Evolutionary conservation across 129 eudicot genomes (phyloP).

Genomic region (Mikania micrantha): DNA sequence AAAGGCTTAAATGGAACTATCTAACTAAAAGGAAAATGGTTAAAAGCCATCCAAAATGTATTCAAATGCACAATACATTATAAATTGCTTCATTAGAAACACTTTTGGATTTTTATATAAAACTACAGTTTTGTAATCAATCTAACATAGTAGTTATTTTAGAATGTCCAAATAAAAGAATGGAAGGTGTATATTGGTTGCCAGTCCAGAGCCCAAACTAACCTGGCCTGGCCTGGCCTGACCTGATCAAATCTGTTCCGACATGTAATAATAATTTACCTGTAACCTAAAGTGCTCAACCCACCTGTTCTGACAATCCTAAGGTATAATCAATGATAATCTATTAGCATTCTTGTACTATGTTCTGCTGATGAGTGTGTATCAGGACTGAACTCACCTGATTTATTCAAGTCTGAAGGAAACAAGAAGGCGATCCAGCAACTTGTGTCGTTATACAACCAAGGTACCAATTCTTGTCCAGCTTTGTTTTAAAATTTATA

Average conservation of each 20-base stretch:
- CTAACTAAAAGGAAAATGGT: background rate
- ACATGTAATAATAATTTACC: background rate
- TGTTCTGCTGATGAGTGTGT: background rate
- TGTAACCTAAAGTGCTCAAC: background rate
- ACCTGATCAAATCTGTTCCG: background rate
- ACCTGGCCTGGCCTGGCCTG: background rate
- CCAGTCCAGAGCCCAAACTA: background rate
- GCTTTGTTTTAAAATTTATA: background rate
- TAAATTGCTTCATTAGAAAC: background rate
- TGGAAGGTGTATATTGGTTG: background rate
- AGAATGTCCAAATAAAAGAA: background rate
- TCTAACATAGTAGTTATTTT: background rate
- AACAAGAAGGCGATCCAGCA: conserved; percentile 74
- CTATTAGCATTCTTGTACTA: background rate
- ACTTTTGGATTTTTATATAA: background rate
- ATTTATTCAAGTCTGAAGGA: conserved; percentile 85
- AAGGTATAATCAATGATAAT: background rate
- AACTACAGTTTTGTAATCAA: background rate
- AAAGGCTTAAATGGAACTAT: background rate
- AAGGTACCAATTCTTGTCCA: conserved; percentile 42
- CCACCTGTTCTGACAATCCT: background rate
- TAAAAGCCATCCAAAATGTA: background rate
- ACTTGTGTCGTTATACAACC: conserved; percentile 82
- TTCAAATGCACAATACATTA: background rate
- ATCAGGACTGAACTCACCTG: conserved; percentile 68